phyloP scores from a whole-genome alignment of 2,329 filamentous ascomycete genomes.

The Colletotrichum siamense region DNA sequence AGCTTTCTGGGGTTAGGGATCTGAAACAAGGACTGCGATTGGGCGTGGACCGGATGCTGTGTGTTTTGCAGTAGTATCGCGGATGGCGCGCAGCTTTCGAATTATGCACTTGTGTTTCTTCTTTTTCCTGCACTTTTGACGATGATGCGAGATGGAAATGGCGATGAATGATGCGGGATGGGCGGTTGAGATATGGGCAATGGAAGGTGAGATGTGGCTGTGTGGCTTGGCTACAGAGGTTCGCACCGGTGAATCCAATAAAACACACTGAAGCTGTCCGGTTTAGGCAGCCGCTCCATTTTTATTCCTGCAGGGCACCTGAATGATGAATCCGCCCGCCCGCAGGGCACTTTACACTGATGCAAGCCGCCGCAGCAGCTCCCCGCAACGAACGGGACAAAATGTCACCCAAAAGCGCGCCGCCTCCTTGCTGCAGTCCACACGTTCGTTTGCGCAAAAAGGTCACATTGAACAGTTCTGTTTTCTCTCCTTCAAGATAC shows the following conservation, averaged over 20 bases:
- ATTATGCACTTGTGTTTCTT: background rate
- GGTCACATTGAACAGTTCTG: background rate
- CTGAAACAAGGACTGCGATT: constrained; percentile 1
- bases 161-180: background rate
- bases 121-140: background rate
- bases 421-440: background rate
- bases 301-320: background rate
- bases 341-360: background rate
- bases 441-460: background rate
- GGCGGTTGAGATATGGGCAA: background rate
- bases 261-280: constrained; percentile 2
- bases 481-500: background rate
- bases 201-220: constrained; percentile 6
- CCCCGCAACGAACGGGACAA: background rate
- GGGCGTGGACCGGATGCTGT: background rate
- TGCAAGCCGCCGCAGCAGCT: background rate
- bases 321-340: background rate
- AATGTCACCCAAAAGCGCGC: background rate
- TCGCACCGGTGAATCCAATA: background rate
- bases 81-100: background rate
- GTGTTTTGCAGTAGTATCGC: background rate
- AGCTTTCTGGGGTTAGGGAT: background rate
- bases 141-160: background rate
- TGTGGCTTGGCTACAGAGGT: background rate
- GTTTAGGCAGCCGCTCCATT: background rate